phyloP scores from a whole-genome alignment of 208 protist genomes.

The Acanthamoeba lenticulata region DNA sequence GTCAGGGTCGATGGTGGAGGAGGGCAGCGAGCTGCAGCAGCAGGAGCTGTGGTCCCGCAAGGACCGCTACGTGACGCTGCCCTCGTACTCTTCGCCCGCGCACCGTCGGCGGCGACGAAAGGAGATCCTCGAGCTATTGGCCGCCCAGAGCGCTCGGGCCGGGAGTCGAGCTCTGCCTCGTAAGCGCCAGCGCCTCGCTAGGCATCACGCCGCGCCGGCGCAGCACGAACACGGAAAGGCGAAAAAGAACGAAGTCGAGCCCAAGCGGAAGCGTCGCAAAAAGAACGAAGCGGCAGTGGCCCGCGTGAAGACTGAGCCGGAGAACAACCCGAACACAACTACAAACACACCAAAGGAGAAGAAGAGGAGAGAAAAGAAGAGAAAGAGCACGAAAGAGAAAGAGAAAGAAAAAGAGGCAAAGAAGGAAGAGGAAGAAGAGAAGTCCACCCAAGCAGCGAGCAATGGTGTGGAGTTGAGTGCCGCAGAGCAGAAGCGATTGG shows the following conservation, averaged over 20 bases:
- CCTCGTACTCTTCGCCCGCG: neutral
- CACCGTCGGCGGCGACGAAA: neutral
- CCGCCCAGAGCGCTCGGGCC: neutral
- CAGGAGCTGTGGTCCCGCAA: slow-evolving; percentile 48
- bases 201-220: no score
- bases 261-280: neutral
- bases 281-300: neutral
- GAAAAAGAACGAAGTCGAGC: no score
- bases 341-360: neutral
- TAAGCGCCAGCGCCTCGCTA: no score
- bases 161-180: no score
- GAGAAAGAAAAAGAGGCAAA: neutral
- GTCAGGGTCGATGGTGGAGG: slow-evolving; percentile 27
- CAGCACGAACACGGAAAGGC: no score
- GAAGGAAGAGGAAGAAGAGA: neutral
- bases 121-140: neutral
- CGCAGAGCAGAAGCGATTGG: neutral
- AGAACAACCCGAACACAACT: no score
- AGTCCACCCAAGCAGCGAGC: no score
- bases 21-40: slow-evolving; percentile 44
- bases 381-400: neutral
- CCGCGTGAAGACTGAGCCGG: neutral
- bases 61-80: slow-evolving; percentile 12
- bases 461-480: neutral
- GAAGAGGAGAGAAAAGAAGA: neutral